Evolutionary conservation across 2,329 filamentous ascomycete genomes (phyloP), one percentile per base, ranked within the genome.

Genomic region (Xylariomycetidae sp.): DNA sequence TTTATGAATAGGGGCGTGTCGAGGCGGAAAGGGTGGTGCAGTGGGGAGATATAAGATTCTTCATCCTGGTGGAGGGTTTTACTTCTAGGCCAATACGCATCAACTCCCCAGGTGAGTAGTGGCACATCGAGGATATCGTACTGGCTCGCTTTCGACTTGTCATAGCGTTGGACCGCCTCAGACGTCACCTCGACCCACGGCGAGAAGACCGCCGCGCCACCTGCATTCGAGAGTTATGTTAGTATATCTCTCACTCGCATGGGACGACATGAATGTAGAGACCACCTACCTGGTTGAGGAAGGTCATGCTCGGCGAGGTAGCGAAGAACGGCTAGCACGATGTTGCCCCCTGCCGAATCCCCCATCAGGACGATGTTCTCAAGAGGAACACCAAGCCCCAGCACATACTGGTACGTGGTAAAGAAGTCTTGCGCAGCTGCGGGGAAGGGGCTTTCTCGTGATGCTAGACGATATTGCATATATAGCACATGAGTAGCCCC

Each of bases 31-130:
- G 48, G 48, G 27, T 46, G 45, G 16, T 46, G 28, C 14, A 50
- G 22, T 3, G 50, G 49, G 7, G 46, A 49, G 7, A 51, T 37
- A 18, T 34, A 51, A 2, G 45, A 25, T n/a, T 27, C 25, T 10
- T 17, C 30, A 5, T 49, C 41, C 2, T 26, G 13, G 13, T 35
- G 27, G 9, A 42, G 9, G 7, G 20, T 16, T 9, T 36, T 14
- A 7, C 31, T 37, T 5, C 17, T 28, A 3, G 44, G 49, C 2
- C 35, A 25, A 16, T 48, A 53, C 3, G 41, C 38, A 5, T 43
- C 31, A 23, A 35, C 41, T 5, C 46, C 50, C 44, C 49, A 53
- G 15, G 48, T 32, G 6, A 54, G 34, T 13, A 54, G 34, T 5
- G 41, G 31, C 15, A 27, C 34, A 13, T 28, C 18, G 11, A 51